phyloP scores from a whole-genome alignment of 2,329 filamentous ascomycete species.

The Aspergillus cejpii region DNA sequence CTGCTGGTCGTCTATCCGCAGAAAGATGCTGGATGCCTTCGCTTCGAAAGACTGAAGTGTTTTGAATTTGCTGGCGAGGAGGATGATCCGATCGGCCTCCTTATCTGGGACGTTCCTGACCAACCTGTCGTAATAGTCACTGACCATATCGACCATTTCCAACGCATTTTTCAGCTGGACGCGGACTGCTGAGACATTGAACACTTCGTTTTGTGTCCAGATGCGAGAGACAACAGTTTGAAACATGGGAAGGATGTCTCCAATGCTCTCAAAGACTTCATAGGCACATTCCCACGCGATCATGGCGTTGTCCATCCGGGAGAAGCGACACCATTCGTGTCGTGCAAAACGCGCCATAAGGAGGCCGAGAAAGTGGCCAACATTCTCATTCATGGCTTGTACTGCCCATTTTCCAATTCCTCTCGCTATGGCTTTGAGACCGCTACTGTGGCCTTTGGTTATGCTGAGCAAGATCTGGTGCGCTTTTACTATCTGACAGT shows the following conservation, averaged over 20 bases:
- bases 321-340: constrained; percentile 18
- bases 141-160: constrained; percentile 13
- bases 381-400: constrained; percentile 12
- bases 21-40: constrained; percentile 4
- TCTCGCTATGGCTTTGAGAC: constrained; percentile 8
- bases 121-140: constrained; percentile 5
- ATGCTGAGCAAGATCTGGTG: constrained; percentile 19
- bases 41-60: constrained; percentile 10
- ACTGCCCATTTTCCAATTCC: constrained; percentile 17
- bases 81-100: constrained; percentile 4
- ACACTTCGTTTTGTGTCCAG: constrained; percentile 13
- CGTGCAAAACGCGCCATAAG: constrained; percentile 15
- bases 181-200: constrained; percentile 9
- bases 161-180: constrained; percentile 14
- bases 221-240: constrained; percentile 14
- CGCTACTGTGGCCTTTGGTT: constrained; percentile 7
- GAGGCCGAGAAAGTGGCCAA: constrained; percentile 14
- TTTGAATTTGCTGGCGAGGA: constrained; percentile 12
- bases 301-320: constrained; percentile 16
- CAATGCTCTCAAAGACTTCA: constrained; percentile 11
- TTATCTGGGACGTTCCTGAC: constrained; percentile 7
- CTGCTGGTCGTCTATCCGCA: constrained; percentile 8
- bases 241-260: constrained; percentile 13
- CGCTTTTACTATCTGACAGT: constrained; percentile 13
- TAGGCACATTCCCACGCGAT: constrained; percentile 19